Percentiles rank a stretch among this genome's conserved stretches.
Evolutionary conservation across 1,284 basidiomycete species (phyloP).

Genomic region (Caloboletus firmus): DNA sequence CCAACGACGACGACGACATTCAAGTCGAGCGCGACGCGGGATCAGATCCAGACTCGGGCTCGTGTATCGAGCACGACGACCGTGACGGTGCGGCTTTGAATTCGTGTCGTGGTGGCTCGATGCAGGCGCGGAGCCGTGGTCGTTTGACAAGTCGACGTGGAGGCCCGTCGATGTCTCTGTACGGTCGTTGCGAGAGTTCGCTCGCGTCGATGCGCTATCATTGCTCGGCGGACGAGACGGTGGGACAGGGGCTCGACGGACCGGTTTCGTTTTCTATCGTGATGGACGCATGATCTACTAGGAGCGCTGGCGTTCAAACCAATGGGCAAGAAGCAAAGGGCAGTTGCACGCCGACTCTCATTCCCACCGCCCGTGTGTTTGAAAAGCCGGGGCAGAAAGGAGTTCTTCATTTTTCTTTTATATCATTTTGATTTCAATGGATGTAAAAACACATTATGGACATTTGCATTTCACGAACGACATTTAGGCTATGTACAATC

Average conservation of each 20-base stretch:
- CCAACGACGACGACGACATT: too few species aligned
- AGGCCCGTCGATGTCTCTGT: too few species aligned
- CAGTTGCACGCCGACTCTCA: too few species aligned
- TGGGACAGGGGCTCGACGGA: constrained; percentile 1
- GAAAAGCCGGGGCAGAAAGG: not conserved
- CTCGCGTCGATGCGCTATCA: constrained; percentile 10
- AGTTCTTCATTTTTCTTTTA: not conserved
- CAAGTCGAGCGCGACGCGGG: too few species aligned
- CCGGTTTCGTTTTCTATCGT: constrained; percentile 6
- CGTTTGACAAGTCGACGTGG: too few species aligned
- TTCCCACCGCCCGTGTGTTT: not conserved
- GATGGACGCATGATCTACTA: not conserved
- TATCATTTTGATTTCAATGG: not conserved
- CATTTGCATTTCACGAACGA: constrained; percentile 7
- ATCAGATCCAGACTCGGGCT: too few species aligned
- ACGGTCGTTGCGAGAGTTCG: too few species aligned
- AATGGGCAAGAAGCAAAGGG: too few species aligned
- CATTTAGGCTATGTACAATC: constrained; percentile 27
- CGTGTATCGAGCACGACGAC: too few species aligned
- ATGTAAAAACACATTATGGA: constrained; percentile 3
- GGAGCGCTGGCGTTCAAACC: too few species aligned
- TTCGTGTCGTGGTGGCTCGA: not conserved
- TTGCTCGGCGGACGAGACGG: constrained; percentile 13
- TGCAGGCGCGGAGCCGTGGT: not conserved
- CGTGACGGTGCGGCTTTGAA: too few species aligned